Percentiles rank a stretch among this genome's conserved stretches.
phyloP scores from a whole-genome alignment of 768 basidiomycete genomes.

The Boletus rubroflammeus region DNA sequence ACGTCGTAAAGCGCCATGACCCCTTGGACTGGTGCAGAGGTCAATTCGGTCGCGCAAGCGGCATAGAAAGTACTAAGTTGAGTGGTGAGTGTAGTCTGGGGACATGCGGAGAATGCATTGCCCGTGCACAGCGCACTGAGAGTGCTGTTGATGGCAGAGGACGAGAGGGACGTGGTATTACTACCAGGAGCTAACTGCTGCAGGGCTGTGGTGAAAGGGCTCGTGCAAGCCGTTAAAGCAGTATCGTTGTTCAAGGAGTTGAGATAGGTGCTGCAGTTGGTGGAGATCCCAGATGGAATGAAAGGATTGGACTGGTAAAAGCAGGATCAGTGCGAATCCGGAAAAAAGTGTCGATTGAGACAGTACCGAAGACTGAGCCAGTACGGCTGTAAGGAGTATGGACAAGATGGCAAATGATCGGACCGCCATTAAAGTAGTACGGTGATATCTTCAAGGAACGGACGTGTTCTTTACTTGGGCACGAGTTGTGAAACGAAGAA shows the following conservation, averaged over 20 bases:
- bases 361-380: slow-evolving; percentile 49
- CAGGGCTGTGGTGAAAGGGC: slow-evolving; percentile 57
- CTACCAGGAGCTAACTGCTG: slow-evolving; percentile 47
- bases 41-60: slow-evolving; percentile 71
- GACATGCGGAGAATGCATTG: slow-evolving; percentile 47
- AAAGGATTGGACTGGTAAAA: slow-evolving; percentile 41
- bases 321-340: slow-evolving; percentile 4
- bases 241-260: slow-evolving; percentile 57
- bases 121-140: slow-evolving; percentile 55
- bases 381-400: slow-evolving; percentile 44
- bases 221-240: slow-evolving; percentile 57
- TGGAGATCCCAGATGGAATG: slow-evolving; percentile 67
- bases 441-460: slow-evolving; percentile 30
- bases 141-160: slow-evolving; percentile 46
- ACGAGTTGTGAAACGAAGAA: background rate
- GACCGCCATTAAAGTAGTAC: slow-evolving; percentile 37
- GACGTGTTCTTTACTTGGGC: slow-evolving; percentile 4
- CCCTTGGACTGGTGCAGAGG: slow-evolving; percentile 38
- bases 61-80: slow-evolving; percentile 68
- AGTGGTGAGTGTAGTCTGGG: slow-evolving; percentile 52
- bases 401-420: slow-evolving; percentile 53
- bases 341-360: background rate
- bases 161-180: slow-evolving; percentile 37
- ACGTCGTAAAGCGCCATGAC: slow-evolving; percentile 75
- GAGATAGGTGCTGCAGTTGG: slow-evolving; percentile 56